These are phyloP conservation scores for Gloeophyllum trabeum DNA, from an alignment of 768 basidiomycete genomes.

Conservation along the genomic window DNA sequence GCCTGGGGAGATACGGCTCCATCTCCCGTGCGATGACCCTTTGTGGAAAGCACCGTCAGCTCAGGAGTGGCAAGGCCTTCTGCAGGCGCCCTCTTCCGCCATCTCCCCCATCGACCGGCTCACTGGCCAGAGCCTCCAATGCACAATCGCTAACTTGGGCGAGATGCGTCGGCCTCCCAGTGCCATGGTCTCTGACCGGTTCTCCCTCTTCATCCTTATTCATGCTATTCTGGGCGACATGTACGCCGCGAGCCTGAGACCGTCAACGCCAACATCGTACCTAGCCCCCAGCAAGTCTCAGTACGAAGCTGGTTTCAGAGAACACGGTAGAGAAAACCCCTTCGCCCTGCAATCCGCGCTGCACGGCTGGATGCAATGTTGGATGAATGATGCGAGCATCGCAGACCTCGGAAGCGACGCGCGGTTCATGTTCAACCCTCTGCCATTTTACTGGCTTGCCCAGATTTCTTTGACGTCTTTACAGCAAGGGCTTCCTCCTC, in stretches of 20 bases:
- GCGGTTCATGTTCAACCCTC: constrained; percentile 13
- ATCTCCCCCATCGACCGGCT: constrained; percentile 4
- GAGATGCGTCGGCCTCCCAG: constrained; percentile 5
- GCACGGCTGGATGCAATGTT: constrained; percentile 42
- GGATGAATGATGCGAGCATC: too few species aligned
- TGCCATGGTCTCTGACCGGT: constrained; percentile 6
- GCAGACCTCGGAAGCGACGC: constrained; percentile 4
- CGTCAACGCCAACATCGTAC: background rate
- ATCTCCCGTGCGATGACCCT: constrained; percentile 37
- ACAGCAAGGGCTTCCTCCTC: constrained; percentile 31
- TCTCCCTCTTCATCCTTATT: constrained; percentile 14
- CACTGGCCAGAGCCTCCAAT: constrained; percentile 6
- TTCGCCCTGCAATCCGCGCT: constrained; percentile 31
- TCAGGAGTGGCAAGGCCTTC: constrained; percentile 32
- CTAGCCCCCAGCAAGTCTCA: background rate
- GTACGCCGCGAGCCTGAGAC: constrained; percentile 1
- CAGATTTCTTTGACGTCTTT: constrained; percentile 32
- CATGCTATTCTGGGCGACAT: constrained; percentile 12
- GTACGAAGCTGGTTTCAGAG: background rate
- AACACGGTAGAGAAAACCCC: constrained; percentile 8
- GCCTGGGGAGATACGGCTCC: constrained; percentile 30
- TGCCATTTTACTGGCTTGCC: constrained; percentile 47
- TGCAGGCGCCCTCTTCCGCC: constrained; percentile 23
- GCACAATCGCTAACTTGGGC: constrained; percentile 7
- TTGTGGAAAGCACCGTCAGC: constrained; percentile 34